These are phyloP conservation scores for Pisolithus tinctorius DNA, from an alignment of 768 basidiomycete species.

Conservation along the genomic window DNA sequence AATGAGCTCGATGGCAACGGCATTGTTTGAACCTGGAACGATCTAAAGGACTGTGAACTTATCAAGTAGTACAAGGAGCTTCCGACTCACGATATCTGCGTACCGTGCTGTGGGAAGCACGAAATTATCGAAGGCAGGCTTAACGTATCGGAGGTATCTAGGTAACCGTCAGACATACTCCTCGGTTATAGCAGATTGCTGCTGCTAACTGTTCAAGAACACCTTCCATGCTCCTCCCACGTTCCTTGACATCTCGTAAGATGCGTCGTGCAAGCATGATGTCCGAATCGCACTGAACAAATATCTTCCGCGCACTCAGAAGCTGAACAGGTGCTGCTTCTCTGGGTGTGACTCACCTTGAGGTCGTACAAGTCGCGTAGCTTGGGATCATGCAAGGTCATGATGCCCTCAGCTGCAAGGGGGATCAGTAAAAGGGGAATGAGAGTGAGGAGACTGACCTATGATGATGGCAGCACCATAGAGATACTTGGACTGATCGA, in stretches of 20 bases:
- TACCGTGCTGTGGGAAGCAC: conserved; percentile 80
- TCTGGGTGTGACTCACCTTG: conserved; percentile 46
- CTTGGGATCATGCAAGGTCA: conserved; percentile 76
- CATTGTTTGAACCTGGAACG: conserved; percentile 89
- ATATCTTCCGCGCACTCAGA: conserved; percentile 42
- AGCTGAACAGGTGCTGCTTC: not conserved
- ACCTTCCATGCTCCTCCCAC: conserved; percentile 79
- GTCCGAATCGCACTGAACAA: conserved; percentile 92
- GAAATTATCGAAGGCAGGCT: conserved; percentile 91
- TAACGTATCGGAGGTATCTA: conserved; percentile 91
- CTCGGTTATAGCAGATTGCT: not conserved
- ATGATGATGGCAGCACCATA: conserved; percentile 94
- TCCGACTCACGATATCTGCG: conserved; percentile 72
- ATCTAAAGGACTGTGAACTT: conserved; percentile 47
- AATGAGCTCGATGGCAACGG: conserved; percentile 89
- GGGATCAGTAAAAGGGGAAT: not conserved
- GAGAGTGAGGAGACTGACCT: conserved; percentile 32
- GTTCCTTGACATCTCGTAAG: conserved; percentile 78
- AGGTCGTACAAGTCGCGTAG: conserved; percentile 85
- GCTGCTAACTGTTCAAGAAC: conserved; percentile 75
- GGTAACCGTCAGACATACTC: conserved; percentile 2
- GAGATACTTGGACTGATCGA: conserved; percentile 75
- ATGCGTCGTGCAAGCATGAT: conserved; percentile 95
- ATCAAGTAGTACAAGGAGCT: not conserved
- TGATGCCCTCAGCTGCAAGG: conserved; percentile 76